Percentiles rank a stretch among this genome's conserved stretches.
These are phyloP conservation scores for Populus pruinosa DNA, from an alignment of 345 rosid genomes.

Conservation along the genomic window DNA sequence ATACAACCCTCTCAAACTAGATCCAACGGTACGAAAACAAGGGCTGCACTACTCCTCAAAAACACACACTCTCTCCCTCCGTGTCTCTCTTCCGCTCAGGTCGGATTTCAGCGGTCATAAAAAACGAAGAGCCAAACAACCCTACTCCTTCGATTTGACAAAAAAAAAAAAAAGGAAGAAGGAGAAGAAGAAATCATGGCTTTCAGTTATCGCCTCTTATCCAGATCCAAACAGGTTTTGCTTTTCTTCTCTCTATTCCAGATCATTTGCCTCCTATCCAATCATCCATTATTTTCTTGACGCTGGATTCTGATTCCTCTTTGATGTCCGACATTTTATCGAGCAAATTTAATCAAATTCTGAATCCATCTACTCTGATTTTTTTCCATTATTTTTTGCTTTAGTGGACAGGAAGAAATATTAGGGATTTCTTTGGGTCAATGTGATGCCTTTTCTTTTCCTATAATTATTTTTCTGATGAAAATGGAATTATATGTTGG, in stretches of 20 bases:
- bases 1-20: background rate
- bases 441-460: background rate
- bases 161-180: no score
- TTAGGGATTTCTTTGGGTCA: background rate
- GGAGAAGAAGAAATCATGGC: background rate
- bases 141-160: background rate
- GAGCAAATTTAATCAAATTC: background rate
- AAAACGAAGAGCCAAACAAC: background rate
- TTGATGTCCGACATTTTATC: no score
- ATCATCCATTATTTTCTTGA: background rate
- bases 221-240: background rate
- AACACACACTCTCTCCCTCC: background rate
- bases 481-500: background rate
- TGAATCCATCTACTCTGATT: background rate
- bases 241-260: background rate
- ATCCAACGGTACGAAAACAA: constrained; percentile 9
- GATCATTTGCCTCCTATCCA: background rate
- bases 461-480: background rate
- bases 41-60: background rate
- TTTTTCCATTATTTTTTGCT: background rate
- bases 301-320: background rate
- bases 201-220: background rate
- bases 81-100: background rate
- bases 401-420: background rate
- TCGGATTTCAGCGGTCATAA: background rate